Evolutionary conservation across 2,329 filamentous ascomycete genomes (phyloP), one percentile per base, ranked within the genome.

Genomic region (Cladophialophora exuberans): DNA sequence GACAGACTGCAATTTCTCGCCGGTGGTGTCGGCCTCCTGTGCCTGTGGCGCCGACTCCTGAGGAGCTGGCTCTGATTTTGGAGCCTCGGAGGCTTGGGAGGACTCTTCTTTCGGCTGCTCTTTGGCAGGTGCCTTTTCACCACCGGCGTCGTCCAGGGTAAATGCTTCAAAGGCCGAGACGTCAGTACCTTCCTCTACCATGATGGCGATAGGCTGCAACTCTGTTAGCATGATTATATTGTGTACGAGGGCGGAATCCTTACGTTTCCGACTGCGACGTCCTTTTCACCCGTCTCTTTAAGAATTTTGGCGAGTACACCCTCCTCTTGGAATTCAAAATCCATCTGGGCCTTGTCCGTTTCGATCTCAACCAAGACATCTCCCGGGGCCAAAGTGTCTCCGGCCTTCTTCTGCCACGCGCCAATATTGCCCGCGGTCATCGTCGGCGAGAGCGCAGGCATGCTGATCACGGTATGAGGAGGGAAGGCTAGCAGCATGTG

Each of bases 321-420:
- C 73, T 97, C 94, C 70, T 99, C 94, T 77, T 99, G 94, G 78
- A 96, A 97, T 77, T 99, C 94, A 73, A 99, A 97, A 80, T 99
- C 94, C 94, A 99, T 99, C 80, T 97, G 94, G 63, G 94, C 94
- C 83, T 99, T 99, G 78, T 99, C 94, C 67, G 94, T 99, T 83
- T 99, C 94, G 69, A 97, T 96, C 82, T 96, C 92, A 65, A 96
- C 92, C 66, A 99, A 79, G 42, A 99, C 94, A 73, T 99, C 94
- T 72, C 94, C 94, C 48, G 95, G 92, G 55, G 84, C 79, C 73
- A 99, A 86, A 61, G 80, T 70, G 75, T 99, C 94, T 71, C 94
- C 94, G 64, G 86, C 82, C 80, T 97, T 95, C 84, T 97, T 99
- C 80, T 97, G 90, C 94, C 94, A 99, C 62, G 86, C 80, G 68